Base-by-base conservation (phyloP, 345 rosid species). In the Salix caprea region DNA sequence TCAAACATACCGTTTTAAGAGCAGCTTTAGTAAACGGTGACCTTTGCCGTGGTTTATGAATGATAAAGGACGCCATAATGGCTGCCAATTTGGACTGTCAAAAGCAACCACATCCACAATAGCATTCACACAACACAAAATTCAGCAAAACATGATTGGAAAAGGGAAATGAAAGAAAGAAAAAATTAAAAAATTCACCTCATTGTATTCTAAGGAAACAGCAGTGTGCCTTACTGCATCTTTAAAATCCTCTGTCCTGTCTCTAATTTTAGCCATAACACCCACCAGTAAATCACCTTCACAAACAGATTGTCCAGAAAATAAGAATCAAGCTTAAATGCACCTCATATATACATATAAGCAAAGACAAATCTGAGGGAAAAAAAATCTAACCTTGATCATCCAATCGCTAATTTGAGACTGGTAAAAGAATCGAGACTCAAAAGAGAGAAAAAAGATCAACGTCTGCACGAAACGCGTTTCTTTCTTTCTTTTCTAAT, bases 51-150 rank as follows among this genome's bases (percentile, higher is more conserved):
- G 88, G 91, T 71, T 91, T 92, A 82, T 89, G 96, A 76, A 94
- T 89, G 46, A 92, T 94, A 74, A 91, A 94, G 76, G 96, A 88
- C 26, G 97, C 97, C 97, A 92, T 87, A 62, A 87, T 82, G 10
- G 90, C 84, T 2, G 93, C 92, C 78, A 94, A 78, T 87, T 90
- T 94, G 67, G 96, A 79, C 97, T 92, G 74, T 48, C 62, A 71
- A 69, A 39, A 24, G 44, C 26, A 73, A 40, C 13, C 46, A 23
- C 37, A 61, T 10, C 28, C 15, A 61, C 30, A 11, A 24, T 23
- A 32, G 23, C 28, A 11, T 61, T 9, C 66, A 61, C 28, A 23
- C 69, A 30, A 30, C 39, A 34, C 23, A 40, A 40, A 68, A n/a
- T 40, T 68, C 30, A 68, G 68, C 42, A 12, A 56, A 23, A 68